Base-by-base conservation (phyloP, 2,329 filamentous ascomycete species). In the Aspergillus neotritici region DNA sequence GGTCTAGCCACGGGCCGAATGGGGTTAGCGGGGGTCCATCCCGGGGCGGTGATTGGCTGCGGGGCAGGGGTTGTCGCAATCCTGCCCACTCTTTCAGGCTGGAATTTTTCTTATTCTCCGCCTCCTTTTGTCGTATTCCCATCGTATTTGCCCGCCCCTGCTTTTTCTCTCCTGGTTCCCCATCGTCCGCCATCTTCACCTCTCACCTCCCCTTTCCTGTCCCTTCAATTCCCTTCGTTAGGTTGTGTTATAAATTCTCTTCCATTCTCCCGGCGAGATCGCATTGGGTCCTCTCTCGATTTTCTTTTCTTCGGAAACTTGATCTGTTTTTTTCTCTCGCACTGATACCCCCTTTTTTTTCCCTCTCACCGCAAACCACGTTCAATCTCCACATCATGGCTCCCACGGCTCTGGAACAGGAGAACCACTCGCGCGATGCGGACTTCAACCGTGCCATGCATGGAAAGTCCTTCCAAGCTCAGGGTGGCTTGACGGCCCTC, bases 381-480 rank as follows among this genome's bases (percentile, higher is more conserved):
- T 49, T 49, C 48, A 44, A 40, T 52, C 28, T 46, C 6, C 45
- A 53, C 59, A 69, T 54, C 50, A 79, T 79, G 77, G 68, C 75
- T 55, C 73, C 76, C 39, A 56, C 65, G 52, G 64, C 66, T 48
- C 84, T 95, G 65, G 88, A 94, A 77, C 72, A 75, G 61, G 87
- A 95, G 72, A 82, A 95, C 66, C 84, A 90, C 67, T 65, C 71
- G 62, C 87, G 89, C 57, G 89, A 95, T 85, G 87, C 87, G 52
- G 84, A 80, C 55, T 95, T 95, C 78, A 90, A 87, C 77, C 86
- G 88, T 73, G 87, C 82, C 54, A 76, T 95, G 75, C 90, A 96
- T 70, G 87, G 79, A 55, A 74, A 78, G 51, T 88, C 87, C 41
- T 75, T 87, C 38, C 69, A 82, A 62, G 79, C 80, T 34, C 71